Percentiles rank a stretch among this genome's conserved stretches.
phyloP scores from a whole-genome alignment of 2,329 filamentous ascomycete species.

The Cercospora sp. region DNA sequence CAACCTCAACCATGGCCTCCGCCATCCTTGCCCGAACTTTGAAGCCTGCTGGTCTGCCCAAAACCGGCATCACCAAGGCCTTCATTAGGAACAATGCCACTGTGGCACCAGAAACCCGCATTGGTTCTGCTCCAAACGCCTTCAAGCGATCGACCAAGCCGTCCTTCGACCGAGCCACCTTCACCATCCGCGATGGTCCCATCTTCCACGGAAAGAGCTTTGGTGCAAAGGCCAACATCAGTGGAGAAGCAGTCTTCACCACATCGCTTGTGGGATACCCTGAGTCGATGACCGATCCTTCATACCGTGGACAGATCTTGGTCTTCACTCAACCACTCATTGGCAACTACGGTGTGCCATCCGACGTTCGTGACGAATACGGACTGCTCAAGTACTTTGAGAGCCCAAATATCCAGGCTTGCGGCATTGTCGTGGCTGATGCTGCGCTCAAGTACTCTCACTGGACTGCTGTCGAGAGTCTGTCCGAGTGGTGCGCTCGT shows the following conservation, averaged over 20 bases:
- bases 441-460: constrained; percentile 93
- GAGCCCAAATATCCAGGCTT: constrained; percentile 94
- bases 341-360: constrained; percentile 97
- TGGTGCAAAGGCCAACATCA: constrained; percentile 93
- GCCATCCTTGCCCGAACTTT: constrained; percentile 58
- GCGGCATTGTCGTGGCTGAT: constrained; percentile 92
- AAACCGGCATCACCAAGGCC: constrained; percentile 46
- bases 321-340: constrained; percentile 98
- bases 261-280: constrained; percentile 97
- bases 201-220: constrained; percentile 97
- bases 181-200: constrained; percentile 93
- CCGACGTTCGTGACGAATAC: constrained; percentile 76
- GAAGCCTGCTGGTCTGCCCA: constrained; percentile 48
- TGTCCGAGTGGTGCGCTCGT: constrained; percentile 90
- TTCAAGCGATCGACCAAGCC: constrained; percentile 60
- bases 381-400: constrained; percentile 97
- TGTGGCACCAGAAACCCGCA: constrained; percentile 67
- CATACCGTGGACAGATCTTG: constrained; percentile 83
- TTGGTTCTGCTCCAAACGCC: constrained; percentile 62
- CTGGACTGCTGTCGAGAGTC: constrained; percentile 95
- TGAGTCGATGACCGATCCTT: constrained; percentile 74
- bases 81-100: constrained; percentile 59
- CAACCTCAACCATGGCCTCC: constrained; percentile 36
- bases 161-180: constrained; percentile 77
- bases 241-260: constrained; percentile 97